These are phyloP conservation scores for Aspergillus bridgeri DNA, from an alignment of 495 filamentous ascomycete genomes.

Conservation along the genomic window DNA sequence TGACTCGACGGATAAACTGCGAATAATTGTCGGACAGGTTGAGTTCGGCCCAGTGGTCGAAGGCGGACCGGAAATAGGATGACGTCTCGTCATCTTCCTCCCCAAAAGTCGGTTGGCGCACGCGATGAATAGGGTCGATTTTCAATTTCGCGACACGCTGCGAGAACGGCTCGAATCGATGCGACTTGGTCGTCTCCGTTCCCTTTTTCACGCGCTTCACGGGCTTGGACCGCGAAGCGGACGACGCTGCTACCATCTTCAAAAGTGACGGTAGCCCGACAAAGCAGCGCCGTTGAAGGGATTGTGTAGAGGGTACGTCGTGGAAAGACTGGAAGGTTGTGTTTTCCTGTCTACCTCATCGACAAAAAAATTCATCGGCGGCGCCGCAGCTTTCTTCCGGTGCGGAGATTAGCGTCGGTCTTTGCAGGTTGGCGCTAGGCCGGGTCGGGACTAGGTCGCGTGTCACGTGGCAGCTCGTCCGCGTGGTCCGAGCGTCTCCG, in stretches of 20 bases:
- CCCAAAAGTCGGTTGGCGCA: conserved; percentile 74
- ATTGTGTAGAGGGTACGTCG: conserved; percentile 8
- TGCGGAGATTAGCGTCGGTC: conserved; percentile 26
- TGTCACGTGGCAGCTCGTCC: conserved; percentile 29
- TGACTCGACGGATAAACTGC: conserved; percentile 66
- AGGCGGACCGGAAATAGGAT: conserved; percentile 76
- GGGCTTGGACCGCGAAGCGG: conserved; percentile 63
- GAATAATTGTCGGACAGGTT: conserved; percentile 81
- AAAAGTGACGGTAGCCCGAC: conserved; percentile 15
- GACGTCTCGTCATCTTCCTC: conserved; percentile 66
- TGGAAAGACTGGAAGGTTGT: conserved; percentile 6
- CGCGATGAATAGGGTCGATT: conserved; percentile 86
- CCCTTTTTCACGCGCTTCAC: conserved; percentile 56
- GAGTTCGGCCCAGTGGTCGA: conserved; percentile 86
- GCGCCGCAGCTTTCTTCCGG: conserved; percentile 36
- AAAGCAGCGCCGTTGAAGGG: conserved; percentile 31
- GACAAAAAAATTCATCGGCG: conserved; percentile 48
- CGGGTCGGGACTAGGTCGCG: conserved; percentile 4
- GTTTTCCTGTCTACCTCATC: conserved; percentile 27
- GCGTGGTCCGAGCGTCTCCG: conserved; percentile 35
- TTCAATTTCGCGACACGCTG: conserved; percentile 89
- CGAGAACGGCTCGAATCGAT: conserved; percentile 90
- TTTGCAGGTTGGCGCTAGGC: conserved; percentile 15
- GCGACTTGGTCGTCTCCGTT: conserved; percentile 72
- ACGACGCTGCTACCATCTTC: conserved; percentile 56